Evolutionary conservation across 495 filamentous ascomycete species (phyloP), one percentile per base, ranked within the genome.

Genomic region (Xylaria nigripes): DNA sequence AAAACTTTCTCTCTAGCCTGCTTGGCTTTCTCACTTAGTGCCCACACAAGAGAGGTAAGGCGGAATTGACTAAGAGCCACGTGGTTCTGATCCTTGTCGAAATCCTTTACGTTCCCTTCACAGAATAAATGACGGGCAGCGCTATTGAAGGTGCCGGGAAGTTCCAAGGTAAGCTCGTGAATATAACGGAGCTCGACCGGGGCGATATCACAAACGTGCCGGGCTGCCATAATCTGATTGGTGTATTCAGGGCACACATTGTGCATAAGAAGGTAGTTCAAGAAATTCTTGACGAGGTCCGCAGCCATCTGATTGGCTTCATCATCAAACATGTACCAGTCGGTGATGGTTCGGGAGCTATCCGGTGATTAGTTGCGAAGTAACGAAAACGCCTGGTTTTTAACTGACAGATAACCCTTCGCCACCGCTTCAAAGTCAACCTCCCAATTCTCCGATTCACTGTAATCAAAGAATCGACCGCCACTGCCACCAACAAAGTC

Each of bases 231-330:
- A 47, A 97, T 76, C 56, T 87, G 78, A 0, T 76, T 72, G 0
- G 61, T 71, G 65, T 90, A 84, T 59, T 98, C 93, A 3, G 86
- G 86, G 57, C 89, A 94, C 13, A 95, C 93, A 32, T 86, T 76
- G 61, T 96, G 92, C 51, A 79, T 78, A 12, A 90, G 73, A 8
- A 96, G 75, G 60, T 96, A 98, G 58, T 89, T 90, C 53, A 95
- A 79, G 67, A 96, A 96, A 68, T 93, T 95, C 47, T 78, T 79
- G 44, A 96, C 74, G 4, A 93, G 80, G 10, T 68, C 58, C 15
- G 64, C 59, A 3, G 64, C 64, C 9, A 44, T 45, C 13, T 45
- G 25, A 25, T 69, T 68, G 16, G 65, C 68, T 1, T 16, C 36
- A 21, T 44, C 27, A 23, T 68, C 60, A 36, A 61, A 67, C 57